phyloP scores from a whole-genome alignment of 345 rosid species.

The Salix brachista region DNA sequence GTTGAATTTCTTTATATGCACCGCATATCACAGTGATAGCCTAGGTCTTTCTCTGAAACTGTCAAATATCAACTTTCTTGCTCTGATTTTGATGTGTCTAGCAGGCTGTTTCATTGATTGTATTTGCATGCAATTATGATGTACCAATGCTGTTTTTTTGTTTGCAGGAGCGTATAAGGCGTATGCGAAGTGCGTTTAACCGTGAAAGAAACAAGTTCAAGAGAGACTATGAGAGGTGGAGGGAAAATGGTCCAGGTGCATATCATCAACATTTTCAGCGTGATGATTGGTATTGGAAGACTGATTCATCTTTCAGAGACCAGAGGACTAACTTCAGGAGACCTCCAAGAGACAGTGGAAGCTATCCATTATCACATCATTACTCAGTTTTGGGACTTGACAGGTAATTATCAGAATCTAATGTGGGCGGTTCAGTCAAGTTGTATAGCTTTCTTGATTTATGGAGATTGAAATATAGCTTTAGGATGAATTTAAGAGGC shows the following conservation, averaged over 20 bases:
- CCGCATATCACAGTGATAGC: neutral
- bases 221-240: slow-evolving; percentile 80
- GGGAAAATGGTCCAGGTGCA: slow-evolving; percentile 54
- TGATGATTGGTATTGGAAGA: slow-evolving; percentile 98
- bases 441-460: neutral
- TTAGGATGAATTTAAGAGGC: neutral
- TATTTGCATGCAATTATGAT: neutral
- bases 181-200: slow-evolving; percentile 97
- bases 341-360: slow-evolving; percentile 52
- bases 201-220: slow-evolving; percentile 73
- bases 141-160: neutral
- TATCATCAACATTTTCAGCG: slow-evolving; percentile 88
- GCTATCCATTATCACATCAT: slow-evolving; percentile 77
- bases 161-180: slow-evolving; percentile 81
- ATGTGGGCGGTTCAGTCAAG: neutral
- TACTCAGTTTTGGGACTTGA: slow-evolving; percentile 87
- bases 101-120: neutral
- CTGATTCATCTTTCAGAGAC: slow-evolving; percentile 61
- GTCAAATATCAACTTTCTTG: neutral
- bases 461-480: neutral
- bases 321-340: slow-evolving; percentile 56
- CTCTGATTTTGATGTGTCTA: neutral
- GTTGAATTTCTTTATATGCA: neutral
- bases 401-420: slow-evolving; percentile 39
- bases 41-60: neutral